phyloP scores from a whole-genome alignment of 148 eudicot genomes.

The Rhododendron molle region DNA sequence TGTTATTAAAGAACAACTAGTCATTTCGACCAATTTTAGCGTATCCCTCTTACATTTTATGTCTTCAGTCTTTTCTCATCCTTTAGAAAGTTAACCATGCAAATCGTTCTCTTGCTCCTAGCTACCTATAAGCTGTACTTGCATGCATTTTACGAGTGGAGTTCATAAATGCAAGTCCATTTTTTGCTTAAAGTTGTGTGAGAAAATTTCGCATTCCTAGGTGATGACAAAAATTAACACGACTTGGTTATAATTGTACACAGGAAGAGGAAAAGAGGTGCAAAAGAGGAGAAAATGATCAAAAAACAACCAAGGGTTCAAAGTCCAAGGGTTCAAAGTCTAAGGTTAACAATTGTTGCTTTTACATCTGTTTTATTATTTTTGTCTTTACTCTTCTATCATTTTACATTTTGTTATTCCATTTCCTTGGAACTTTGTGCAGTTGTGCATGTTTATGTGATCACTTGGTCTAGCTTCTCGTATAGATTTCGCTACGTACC shows the following conservation, averaged over 20 bases:
- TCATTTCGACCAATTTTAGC: neutral
- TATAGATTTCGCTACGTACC: neutral
- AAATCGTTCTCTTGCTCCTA: neutral
- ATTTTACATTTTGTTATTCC: neutral
- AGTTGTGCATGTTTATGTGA: neutral
- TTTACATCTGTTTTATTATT: neutral
- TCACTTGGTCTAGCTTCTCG: neutral
- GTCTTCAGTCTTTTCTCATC: neutral
- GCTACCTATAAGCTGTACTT: neutral
- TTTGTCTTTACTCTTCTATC: neutral
- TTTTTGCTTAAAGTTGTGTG: neutral
- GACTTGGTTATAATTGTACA: neutral
- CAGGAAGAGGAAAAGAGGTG: conserved; percentile 80
- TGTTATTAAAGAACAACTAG: neutral
- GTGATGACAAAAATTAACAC: neutral
- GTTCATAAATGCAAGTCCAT: neutral
- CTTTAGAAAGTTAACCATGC: neutral
- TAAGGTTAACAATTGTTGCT: conserved; percentile 18
- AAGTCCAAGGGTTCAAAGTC: conserved; percentile 25
- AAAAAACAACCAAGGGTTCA: conserved; percentile 13
- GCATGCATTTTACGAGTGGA: neutral
- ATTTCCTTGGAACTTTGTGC: neutral
- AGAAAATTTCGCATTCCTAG: neutral
- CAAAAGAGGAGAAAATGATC: conserved; percentile 20
- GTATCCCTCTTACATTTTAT: neutral